Percentiles rank a stretch among this genome's conserved stretches.
These are phyloP conservation scores for Cymodocea nodosa DNA, from an alignment of 116 monocot genomes.

Conservation along the genomic window DNA sequence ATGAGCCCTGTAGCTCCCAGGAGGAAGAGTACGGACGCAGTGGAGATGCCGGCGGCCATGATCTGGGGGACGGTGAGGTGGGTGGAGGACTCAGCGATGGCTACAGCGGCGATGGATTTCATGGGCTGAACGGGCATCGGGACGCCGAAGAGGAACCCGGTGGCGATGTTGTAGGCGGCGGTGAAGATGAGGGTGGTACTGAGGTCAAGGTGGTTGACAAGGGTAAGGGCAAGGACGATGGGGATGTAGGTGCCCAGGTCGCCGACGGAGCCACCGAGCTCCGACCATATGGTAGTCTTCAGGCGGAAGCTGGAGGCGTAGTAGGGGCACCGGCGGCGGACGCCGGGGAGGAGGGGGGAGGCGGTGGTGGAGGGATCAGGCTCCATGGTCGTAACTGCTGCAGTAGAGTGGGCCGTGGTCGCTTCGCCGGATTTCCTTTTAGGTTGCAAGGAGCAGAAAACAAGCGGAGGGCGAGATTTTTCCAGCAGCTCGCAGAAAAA, in stretches of 20 bases:
- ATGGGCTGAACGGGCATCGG: slow-evolving; percentile 99
- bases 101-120: slow-evolving; percentile 93
- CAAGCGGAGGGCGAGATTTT: too few species aligned
- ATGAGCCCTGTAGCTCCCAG: slow-evolving; percentile 64
- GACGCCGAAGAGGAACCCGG: slow-evolving; percentile 70
- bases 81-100: slow-evolving; percentile 43
- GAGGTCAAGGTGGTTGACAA: slow-evolving; percentile 64
- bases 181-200: slow-evolving; percentile 92
- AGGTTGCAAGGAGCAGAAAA: too few species aligned
- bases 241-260: slow-evolving; percentile 98
- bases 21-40: slow-evolving; percentile 43
- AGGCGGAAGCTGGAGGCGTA: slow-evolving; percentile 17
- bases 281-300: slow-evolving; percentile 45
- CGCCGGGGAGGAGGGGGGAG: neutral
- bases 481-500: too few species aligned
- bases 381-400: too few species aligned
- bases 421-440: too few species aligned
- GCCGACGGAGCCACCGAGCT: slow-evolving; percentile 76
- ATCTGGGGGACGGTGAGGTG: slow-evolving; percentile 71
- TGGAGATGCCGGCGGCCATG: slow-evolving; percentile 89
- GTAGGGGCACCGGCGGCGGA: slow-evolving; percentile 6
- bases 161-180: slow-evolving; percentile 67
- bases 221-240: slow-evolving; percentile 75
- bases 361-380: neutral
- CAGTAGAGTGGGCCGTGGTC: too few species aligned